These are phyloP conservation scores for Cercospora sp. DNA, from an alignment of 2,329 filamentous ascomycete species.

Conservation along the genomic window DNA sequence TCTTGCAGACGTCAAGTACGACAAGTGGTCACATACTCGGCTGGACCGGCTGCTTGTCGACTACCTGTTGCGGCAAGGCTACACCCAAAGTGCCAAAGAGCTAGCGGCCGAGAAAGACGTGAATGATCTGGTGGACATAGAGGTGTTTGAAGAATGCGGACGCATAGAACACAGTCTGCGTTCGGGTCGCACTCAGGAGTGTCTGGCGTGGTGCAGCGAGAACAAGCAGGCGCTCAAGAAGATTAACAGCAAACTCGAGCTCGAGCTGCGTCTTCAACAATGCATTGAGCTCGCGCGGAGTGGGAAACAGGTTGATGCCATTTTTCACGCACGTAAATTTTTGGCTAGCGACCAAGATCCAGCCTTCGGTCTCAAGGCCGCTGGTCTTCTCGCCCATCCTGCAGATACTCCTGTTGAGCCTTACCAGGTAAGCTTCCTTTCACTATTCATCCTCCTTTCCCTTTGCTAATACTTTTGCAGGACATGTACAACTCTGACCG, in stretches of 20 bases:
- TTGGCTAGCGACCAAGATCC: slow-evolving; percentile 68
- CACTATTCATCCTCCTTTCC: background rate
- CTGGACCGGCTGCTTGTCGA: slow-evolving; percentile 88
- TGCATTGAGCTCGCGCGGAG: slow-evolving; percentile 86
- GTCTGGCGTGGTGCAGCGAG: slow-evolving; percentile 85
- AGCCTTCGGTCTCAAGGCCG: slow-evolving; percentile 70
- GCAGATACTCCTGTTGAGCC: slow-evolving; percentile 61
- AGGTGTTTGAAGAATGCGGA: slow-evolving; percentile 81
- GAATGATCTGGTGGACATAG: slow-evolving; percentile 79
- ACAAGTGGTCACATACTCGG: slow-evolving; percentile 79
- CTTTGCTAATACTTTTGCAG: slow-evolving; percentile 46
- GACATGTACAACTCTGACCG: slow-evolving; percentile 71
- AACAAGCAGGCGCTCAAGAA: slow-evolving; percentile 92
- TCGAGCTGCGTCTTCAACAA: slow-evolving; percentile 89
- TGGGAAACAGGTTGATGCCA: slow-evolving; percentile 72
- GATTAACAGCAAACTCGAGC: slow-evolving; percentile 84
- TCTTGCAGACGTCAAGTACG: slow-evolving; percentile 89
- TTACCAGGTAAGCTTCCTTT: slow-evolving; percentile 53
- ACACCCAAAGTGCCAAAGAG: slow-evolving; percentile 71
- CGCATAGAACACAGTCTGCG: slow-evolving; percentile 72
- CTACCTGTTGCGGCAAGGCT: slow-evolving; percentile 83
- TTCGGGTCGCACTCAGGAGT: slow-evolving; percentile 69
- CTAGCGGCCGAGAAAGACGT: slow-evolving; percentile 76
- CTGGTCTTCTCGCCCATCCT: slow-evolving; percentile 75
- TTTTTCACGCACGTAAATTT: slow-evolving; percentile 78